phyloP scores from a whole-genome alignment of 2,329 filamentous ascomycete species.

The Stemphylium lycopersici region DNA sequence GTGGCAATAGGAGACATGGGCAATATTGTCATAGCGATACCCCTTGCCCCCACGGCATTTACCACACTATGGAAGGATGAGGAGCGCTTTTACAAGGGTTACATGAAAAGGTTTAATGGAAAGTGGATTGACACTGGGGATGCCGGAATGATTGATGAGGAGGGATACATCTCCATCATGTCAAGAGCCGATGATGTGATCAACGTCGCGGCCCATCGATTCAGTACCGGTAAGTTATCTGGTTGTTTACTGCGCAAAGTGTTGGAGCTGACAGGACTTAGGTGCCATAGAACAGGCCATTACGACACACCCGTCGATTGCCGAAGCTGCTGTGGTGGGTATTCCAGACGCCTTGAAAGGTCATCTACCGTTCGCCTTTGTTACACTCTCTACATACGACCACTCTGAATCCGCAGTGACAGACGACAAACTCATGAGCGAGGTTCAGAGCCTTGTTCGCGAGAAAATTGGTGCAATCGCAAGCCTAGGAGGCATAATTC shows the following conservation, averaged over 20 bases:
- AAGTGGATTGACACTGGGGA: slow-evolving; percentile 92
- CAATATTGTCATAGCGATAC: slow-evolving; percentile 85
- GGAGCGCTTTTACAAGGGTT: slow-evolving; percentile 82
- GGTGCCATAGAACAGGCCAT: slow-evolving; percentile 91
- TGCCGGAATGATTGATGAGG: slow-evolving; percentile 80
- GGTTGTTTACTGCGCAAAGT: neutral
- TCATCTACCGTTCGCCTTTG: slow-evolving; percentile 88
- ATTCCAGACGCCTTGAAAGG: slow-evolving; percentile 88
- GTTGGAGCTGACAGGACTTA: slow-evolving; percentile 40
- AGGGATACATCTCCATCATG: slow-evolving; percentile 71
- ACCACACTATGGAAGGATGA: slow-evolving; percentile 86
- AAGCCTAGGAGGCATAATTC: slow-evolving; percentile 81
- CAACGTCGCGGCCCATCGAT: slow-evolving; percentile 91
- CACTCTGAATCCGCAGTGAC: slow-evolving; percentile 61
- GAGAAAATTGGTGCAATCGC: slow-evolving; percentile 88
- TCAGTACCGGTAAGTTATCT: slow-evolving; percentile 73
- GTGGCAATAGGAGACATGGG: slow-evolving; percentile 78
- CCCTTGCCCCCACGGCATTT: slow-evolving; percentile 84
- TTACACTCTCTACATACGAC: slow-evolving; percentile 64
- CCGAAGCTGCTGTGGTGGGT: slow-evolving; percentile 84
- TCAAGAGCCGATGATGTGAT: slow-evolving; percentile 81
- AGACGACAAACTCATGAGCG: slow-evolving; percentile 57
- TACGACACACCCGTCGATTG: slow-evolving; percentile 76
- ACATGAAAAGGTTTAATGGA: slow-evolving; percentile 80
- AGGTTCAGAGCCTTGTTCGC: slow-evolving; percentile 76